Base-by-base conservation (phyloP, 441 rosid species). In the Bruguiera hainesii region DNA sequence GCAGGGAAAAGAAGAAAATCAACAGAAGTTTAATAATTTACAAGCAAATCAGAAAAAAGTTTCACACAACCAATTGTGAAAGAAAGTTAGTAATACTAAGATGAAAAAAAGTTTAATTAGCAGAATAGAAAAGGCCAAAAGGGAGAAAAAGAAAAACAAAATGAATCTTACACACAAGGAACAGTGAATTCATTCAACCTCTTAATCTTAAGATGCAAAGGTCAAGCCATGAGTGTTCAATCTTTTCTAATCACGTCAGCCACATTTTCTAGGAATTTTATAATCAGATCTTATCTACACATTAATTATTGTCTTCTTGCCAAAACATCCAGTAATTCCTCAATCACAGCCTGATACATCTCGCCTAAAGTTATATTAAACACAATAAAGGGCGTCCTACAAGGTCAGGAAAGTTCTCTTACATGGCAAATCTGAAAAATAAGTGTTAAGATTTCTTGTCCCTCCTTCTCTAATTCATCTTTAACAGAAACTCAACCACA, bases 1-100 rank as follows among this genome's bases (percentile, higher is more conserved):
- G 46, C 16, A 64, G 64, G 69, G 71, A 73, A 60, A 64, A 61
- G 7, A 51, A 21, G 20, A 66, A 58, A 31, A 21, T 10, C 37
- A 19, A 53, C 7, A 31, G 35, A 61, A 11, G 50, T 13, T 53
- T 49, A 7, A 35, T 25, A 19, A 26, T 56, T 19, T 21, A 62
- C 7, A 35, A 73, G n/a, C 64, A 57, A 57, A 66, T 29, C 58
- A 56, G 62, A 39, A 37, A 67, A 28, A 42, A 42, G 48, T 42
- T 37, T 10, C 48, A 42, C 9, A 8, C 48, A 42, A 39, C 48
- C 48, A 39, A 42, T 3, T 11, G 48, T 42, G 18, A 42, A 42
- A 42, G 48, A 42, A 11, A 42, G 48, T 39, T 39, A 39, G 48
- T 42, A 3, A 13, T 13, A 42, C 48, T 13, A 42, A 13, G 5